Evolutionary conservation across 345 rosid species (phyloP).

Genomic region (Rhodamnia argentea): DNA sequence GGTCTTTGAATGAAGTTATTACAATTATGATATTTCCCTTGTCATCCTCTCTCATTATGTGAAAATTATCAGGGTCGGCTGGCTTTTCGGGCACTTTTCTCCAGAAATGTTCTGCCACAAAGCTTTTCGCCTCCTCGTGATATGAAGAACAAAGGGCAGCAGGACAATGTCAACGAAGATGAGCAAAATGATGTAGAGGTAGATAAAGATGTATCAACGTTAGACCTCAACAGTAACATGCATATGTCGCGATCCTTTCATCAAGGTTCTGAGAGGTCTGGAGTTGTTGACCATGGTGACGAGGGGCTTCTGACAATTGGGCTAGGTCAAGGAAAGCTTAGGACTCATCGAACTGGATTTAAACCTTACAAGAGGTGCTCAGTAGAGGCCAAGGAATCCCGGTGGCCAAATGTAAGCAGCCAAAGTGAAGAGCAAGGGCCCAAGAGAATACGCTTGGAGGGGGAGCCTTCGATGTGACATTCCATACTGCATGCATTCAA

Average conservation of each 20-base stretch:
- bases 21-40: background rate
- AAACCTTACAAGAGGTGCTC: conserved; percentile 93
- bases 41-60: background rate
- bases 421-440: conserved; percentile 65
- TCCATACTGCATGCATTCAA: conserved; percentile 14
- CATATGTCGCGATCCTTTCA: conserved; percentile 5
- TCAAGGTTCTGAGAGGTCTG: conserved; percentile 25
- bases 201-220: conserved; percentile 19
- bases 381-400: conserved; percentile 63
- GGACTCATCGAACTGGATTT: conserved; percentile 64
- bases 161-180: conserved; percentile 17
- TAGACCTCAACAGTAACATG: conserved; percentile 41
- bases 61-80: conserved; percentile 60
- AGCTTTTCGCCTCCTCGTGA: conserved; percentile 70
- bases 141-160: conserved; percentile 9
- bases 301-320: conserved; percentile 42
- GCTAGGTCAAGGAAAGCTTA: conserved; percentile 43
- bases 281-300: conserved; percentile 15
- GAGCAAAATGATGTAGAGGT: conserved; percentile 21
- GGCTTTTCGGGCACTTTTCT: conserved; percentile 87
- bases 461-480: conserved; percentile 45
- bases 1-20: background rate
- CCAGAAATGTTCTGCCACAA: conserved; percentile 75
- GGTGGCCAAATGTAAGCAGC: conserved; percentile 17
- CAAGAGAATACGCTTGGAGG: conserved; percentile 80